phyloP scores from a whole-genome alignment of 768 basidiomycete genomes.

The Boletus sp. region DNA sequence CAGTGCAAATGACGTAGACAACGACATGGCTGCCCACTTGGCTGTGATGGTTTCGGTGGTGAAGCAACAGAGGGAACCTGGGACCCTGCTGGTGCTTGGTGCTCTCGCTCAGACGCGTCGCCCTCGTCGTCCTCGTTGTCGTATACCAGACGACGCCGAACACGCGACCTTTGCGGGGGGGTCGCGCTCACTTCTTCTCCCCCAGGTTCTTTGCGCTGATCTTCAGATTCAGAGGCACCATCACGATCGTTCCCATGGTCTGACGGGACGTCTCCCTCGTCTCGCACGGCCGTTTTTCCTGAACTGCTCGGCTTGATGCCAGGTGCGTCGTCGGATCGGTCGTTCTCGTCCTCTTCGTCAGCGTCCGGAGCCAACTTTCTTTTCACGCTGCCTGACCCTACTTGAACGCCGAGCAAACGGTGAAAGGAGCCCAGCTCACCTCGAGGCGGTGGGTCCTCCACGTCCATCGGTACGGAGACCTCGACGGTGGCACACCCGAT shows the following conservation, averaged over 20 bases:
- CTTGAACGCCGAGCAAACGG: too few relatives aligned
- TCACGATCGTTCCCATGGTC: conserved; percentile 1
- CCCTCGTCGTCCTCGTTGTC: conserved; percentile 3
- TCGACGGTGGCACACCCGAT: conserved; percentile 25
- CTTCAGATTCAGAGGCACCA: not conserved
- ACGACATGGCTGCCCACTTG: not conserved
- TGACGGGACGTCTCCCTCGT: not conserved
- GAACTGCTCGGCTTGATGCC: not conserved
- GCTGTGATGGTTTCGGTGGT: not conserved
- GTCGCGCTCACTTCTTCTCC: conserved; percentile 7
- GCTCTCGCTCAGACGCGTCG: conserved; percentile 2
- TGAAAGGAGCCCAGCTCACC: not conserved
- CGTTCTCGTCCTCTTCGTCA: not conserved
- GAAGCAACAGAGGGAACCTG: not conserved
- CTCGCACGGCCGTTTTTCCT: not conserved
- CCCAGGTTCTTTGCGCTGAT: not conserved
- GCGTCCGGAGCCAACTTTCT: not conserved
- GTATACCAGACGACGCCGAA: conserved; percentile 4
- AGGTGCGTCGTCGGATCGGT: not conserved
- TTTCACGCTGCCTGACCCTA: not conserved
- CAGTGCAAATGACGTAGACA: not conserved
- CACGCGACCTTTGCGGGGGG: not conserved
- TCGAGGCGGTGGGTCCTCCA: not conserved
- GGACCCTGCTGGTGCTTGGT: not conserved
- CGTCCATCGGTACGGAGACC: not conserved